Base-by-base conservation (phyloP, 148 eudicot species). In the Silene latifolia region DNA sequence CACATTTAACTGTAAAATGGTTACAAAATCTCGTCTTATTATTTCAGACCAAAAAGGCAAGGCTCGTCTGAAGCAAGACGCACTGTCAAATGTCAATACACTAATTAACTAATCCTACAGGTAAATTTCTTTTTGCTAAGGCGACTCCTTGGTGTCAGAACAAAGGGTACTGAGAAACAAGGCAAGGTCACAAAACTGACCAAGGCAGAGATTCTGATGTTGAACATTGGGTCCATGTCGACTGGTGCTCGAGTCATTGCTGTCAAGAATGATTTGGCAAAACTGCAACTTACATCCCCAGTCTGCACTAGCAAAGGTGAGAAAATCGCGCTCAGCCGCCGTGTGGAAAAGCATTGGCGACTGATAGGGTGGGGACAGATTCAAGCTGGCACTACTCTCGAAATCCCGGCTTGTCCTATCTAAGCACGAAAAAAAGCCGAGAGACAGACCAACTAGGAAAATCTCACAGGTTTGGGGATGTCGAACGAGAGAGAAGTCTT, bases 301-400 rank as follows among this genome's bases (percentile, higher is more conserved):
- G 98, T 95, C 27, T 95, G 98, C 86, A 92, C 98, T 15, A 92
- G 92, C 90, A 85, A 73, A 80, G 96, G 94, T 1, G 98, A 92
- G 88, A 92, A 95, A 74, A 87, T 92, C 15, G 98, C 98, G 2
- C 86, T 95, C 15, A 95, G 98, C 70, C 79, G 98, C 25, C 84
- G 98, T 62, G 93, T 95, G 11, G 98, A 95, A 84, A 90, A 90
- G 86, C 98, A 95, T 69, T 95, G 98, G 97, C 93, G 98, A 54
- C 87, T 95, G 11, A 95, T 92, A 17, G 98, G 98, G 3, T 95
- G 98, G 98, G 98, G 98, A 32, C 92, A 92, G 76, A 95, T 95
- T 83, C 97, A 92, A 78, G 94, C 92, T 7, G 98, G 98, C 68
- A 84, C 57, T 8, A 90, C 96, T 0, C 88, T 95, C 5, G 96